Evolutionary conservation across 1,284 basidiomycete species (phyloP), one percentile per base, ranked within the genome.

Genomic region (Leccinum pallidistipes): DNA sequence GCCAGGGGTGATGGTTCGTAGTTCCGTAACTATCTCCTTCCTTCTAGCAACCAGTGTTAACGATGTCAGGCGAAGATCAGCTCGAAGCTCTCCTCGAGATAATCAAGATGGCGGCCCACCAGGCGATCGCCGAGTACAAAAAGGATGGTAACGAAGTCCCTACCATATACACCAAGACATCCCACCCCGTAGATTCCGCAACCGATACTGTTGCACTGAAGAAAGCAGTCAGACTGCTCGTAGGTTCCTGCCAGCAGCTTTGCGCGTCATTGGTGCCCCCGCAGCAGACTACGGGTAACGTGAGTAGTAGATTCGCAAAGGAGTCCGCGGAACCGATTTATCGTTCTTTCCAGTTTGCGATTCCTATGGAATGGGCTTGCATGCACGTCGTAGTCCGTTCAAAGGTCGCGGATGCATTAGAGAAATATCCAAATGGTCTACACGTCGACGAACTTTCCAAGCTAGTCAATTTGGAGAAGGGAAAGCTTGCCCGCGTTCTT

Each of bases 401-500:
- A 16, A 64, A 63, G 29, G 54, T 74, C 29, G 70, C 74, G 12
- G 74, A 74, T 57, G 55, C 47, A 3, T 57, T 76, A 1, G 62
- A 63, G 34, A 56, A 58, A 5, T 57, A 67, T 32, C 74, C 73
- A 2, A 55, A 70, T 21, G 74, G 73, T 32, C 59, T 75, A 18
- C 65, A 68, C 34, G 63, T 74, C 9, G 56, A 65, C 12, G 64
- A 67, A 50, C 65, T 74, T 16, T 55, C 73, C 36, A 57, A 55
- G 38, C 57, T 64, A 34, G 66, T 74, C 21, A 57, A 57, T 6
- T 40, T 75, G 31, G 74, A 75, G 49, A 62, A 59, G 31, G 66
- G 62, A 2, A 76, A 74, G 43, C 67, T 74, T n/a, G 50, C 65
- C 53, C 72, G 77, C 6, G 56, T 75, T 14, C 68, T 77, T 49